Base-by-base conservation (phyloP, 2,329 filamentous ascomycete species). In the Chalaropsis thielavioides region DNA sequence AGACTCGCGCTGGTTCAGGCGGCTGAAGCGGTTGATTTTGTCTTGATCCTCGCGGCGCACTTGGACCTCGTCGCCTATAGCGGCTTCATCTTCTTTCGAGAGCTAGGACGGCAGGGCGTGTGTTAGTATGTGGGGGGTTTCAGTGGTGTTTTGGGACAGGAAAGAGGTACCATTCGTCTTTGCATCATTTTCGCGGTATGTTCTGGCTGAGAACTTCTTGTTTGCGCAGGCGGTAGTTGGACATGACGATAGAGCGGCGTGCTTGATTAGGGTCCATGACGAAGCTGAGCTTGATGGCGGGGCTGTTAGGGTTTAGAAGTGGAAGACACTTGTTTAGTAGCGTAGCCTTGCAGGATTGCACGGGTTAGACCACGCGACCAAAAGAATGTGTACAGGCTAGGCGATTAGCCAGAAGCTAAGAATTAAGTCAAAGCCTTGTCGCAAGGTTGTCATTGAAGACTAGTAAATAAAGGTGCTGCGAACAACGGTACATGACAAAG, bases 21-120 rank as follows among this genome's bases (percentile, higher is more conserved):
- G 86, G 75, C 92, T 96, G 80, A 99, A 99, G 69, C 86, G 87
- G 78, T 99, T 99, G 83, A 99, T 99, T 78, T 94, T 95, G 78
- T 97, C 92, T 76, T 99, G 94, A 74, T 99, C 94, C 75, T 97
- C 92, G 72, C 92, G 88, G 67, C 94, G 89, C 67, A 99, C 94
- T 76, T 96, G 89, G 71, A 91, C 87, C 73, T 99, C 94, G 69
- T 94, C 88, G 68, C 84, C 82, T 63, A 81, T 81, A 22, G 85
- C 80, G 67, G 85, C 87, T 76, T 99, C 94, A 71, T 97, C 92
- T 74, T 96, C 92, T 73, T 90, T 95, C 58, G 90, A 90, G 70
- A 99, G 87, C 94, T 97, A 41, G 22, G 43, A 31, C 22, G 41
- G n/a, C 46, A 6, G 72, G 19, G 31, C 27, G 56, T 35, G 40